Base-by-base conservation (phyloP, 306 rosid genomes). In the Quercus agrifolia region DNA sequence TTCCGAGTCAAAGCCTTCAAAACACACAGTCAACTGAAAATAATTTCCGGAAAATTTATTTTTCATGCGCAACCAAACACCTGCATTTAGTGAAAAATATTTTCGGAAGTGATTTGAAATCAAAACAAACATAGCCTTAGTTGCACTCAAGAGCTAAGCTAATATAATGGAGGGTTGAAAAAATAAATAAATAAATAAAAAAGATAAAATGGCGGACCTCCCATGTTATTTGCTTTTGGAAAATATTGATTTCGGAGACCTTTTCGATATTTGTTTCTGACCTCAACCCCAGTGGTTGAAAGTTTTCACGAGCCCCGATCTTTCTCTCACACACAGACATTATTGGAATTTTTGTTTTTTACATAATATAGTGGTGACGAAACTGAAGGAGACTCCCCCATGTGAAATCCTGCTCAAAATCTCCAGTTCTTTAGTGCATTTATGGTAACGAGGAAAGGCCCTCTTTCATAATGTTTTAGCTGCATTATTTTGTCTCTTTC, bases 321-420 rank as follows among this genome's bases (percentile, higher is more conserved):
- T 46, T 15, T 17, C 81, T 33, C 74, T 44, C 76, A 79, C 81
- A 75, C 77, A 68, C 67, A 52, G 27, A 70, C 61, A 79, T 79
- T 82, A 78, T 84, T 79, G 77, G 74, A 82, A 74, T 38, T 74
- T 66, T 70, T 18, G 56, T 73, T 70, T 30, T 27, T 64, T 35
- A 71, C 74, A 49, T 49, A 49, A 3, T 31, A 20, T 62, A 54
- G 58, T 21, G 44, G 72, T 75, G 88, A 82, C 81, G 77, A 54
- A 77, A 82, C 19, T 20, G 84, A 67, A 75, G 74, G 69, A 82
- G 85, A 75, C 31, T 85, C 84, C 82, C 87, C 82, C 88, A 89
- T 82, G 90, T 85, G 93, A 85, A 28, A 57, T 80, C 55, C 70
- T 33, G 85, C 73, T 78, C 79, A 77, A 75, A 74, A 77, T 74